Percentiles rank a stretch among this genome's conserved stretches.
These are phyloP conservation scores for Phytophthora lateralis DNA, from an alignment of 352 stramenopile species.

Conservation along the genomic window DNA sequence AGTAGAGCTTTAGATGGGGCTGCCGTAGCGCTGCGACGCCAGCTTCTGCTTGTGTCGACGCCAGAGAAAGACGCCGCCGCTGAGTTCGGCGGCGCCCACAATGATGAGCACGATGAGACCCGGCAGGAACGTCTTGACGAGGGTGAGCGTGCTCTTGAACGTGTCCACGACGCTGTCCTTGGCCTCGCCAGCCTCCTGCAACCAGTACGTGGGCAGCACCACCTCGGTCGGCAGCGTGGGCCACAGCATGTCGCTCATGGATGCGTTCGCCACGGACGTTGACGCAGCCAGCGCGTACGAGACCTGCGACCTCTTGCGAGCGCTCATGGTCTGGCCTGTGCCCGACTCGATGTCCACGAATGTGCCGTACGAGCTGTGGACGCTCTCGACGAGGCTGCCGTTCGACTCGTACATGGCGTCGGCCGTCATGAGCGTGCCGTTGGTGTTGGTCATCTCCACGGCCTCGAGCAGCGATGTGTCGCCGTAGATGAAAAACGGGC, in stretches of 20 bases:
- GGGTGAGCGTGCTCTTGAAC: slow-evolving; percentile 53
- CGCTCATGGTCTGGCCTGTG: slow-evolving; percentile 74
- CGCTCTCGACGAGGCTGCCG: slow-evolving; percentile 47
- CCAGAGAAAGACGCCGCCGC: slow-evolving; percentile 54
- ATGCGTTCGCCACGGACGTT: slow-evolving; percentile 29
- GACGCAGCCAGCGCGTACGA: slow-evolving; percentile 62
- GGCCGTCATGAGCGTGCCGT: slow-evolving; percentile 50
- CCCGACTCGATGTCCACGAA: slow-evolving; percentile 73
- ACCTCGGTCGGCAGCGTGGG: slow-evolving; percentile 56
- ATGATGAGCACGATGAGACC: slow-evolving; percentile 63
- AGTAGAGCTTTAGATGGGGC: slow-evolving; percentile 29
- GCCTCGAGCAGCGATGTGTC: slow-evolving; percentile 46
- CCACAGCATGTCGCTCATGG: slow-evolving; percentile 75
- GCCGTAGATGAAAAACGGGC: slow-evolving; percentile 69
- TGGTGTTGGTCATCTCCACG: slow-evolving; percentile 61
- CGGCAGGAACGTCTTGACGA: slow-evolving; percentile 61
- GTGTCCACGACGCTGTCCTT: slow-evolving; percentile 41
- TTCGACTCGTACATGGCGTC: slow-evolving; percentile 53
- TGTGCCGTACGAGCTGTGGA: slow-evolving; percentile 55
- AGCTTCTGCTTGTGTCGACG: slow-evolving; percentile 38
- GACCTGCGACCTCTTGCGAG: slow-evolving; percentile 62
- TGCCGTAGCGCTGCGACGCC: slow-evolving; percentile 27
- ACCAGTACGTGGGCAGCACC: slow-evolving; percentile 67
- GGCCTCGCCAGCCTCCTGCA: slow-evolving; percentile 54
- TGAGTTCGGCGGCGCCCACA: slow-evolving; percentile 42